A percentile compares a stretch with the other conserved stretches of the same genome.
phyloP scores from a whole-genome alignment of 257 asterid genomes.

The Ophiorrhiza pumila region DNA sequence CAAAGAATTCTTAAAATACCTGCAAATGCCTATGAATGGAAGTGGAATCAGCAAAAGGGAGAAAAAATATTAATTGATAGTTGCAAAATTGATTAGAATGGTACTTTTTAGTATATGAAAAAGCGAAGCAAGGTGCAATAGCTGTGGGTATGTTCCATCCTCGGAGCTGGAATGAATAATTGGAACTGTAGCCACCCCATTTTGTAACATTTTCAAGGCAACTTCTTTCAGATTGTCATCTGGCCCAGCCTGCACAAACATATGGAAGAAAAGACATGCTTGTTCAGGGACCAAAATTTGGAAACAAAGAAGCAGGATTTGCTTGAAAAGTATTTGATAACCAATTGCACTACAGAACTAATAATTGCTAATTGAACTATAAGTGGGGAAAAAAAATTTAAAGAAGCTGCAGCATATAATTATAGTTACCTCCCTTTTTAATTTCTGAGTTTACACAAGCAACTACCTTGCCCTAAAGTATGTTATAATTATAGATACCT shows the following conservation, averaged over 20 bases:
- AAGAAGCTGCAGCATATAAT: neutral
- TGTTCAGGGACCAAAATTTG: neutral
- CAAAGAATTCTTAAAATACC: constrained; percentile 74
- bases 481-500: neutral
- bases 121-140: constrained; percentile 83
- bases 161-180: constrained; percentile 59
- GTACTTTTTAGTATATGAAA: constrained; percentile 78
- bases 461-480: neutral
- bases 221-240: constrained; percentile 81
- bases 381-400: neutral
- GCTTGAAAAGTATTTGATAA: neutral
- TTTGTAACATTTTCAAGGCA: constrained; percentile 70
- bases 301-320: neutral
- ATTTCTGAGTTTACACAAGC: neutral
- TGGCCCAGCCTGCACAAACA: constrained; percentile 72
- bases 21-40: constrained; percentile 65
- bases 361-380: neutral
- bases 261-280: constrained; percentile 6
- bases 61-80: neutral
- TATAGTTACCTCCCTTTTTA: no score
- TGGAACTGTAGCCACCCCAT: constrained; percentile 74
- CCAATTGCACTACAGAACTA: neutral
- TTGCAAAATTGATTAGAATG: constrained; percentile 1
- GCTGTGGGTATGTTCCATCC: constrained; percentile 68
- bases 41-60: constrained; percentile 13